These are phyloP conservation scores for Phialophora tarda DNA, from an alignment of 2,329 filamentous ascomycete species.

Conservation along the genomic window DNA sequence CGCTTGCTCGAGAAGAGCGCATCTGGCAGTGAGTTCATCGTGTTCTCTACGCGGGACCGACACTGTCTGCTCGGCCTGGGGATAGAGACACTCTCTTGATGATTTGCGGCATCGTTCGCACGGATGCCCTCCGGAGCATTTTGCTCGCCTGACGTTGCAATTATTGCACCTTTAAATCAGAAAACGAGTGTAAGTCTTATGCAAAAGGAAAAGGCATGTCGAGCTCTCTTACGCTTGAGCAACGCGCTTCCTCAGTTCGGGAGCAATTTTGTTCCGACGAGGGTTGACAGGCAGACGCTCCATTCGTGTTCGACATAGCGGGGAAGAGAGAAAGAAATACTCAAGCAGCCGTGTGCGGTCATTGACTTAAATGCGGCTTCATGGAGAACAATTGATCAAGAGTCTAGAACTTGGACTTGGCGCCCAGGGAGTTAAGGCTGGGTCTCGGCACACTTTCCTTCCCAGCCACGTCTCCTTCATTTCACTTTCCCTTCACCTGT, in stretches of 20 bases:
- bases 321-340: not conserved
- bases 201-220: not conserved
- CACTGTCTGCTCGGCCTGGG: slow-evolving; percentile 53
- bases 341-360: not conserved
- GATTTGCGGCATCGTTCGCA: slow-evolving; percentile 55
- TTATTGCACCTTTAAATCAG: slow-evolving; percentile 54
- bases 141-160: slow-evolving; percentile 60
- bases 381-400: not conserved
- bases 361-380: not conserved
- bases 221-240: slow-evolving; percentile 23
- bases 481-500: not conserved
- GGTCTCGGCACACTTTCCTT: not conserved
- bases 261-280: slow-evolving; percentile 23
- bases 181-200: slow-evolving; percentile 6
- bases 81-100: slow-evolving; percentile 57
- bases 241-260: slow-evolving; percentile 25
- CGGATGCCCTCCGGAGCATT: slow-evolving; percentile 59
- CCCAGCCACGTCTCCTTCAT: too few relatives aligned
- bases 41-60: slow-evolving; percentile 51
- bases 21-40: slow-evolving; percentile 50
- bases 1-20: slow-evolving; percentile 49
- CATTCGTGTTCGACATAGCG: slow-evolving; percentile 18
- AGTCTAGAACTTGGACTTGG: not conserved
- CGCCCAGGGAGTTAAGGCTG: not conserved
- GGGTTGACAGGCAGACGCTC: slow-evolving; percentile 29